Conservation (phyloP, 139 green algal genomes). For the Micractinium conductrix region DNA sequence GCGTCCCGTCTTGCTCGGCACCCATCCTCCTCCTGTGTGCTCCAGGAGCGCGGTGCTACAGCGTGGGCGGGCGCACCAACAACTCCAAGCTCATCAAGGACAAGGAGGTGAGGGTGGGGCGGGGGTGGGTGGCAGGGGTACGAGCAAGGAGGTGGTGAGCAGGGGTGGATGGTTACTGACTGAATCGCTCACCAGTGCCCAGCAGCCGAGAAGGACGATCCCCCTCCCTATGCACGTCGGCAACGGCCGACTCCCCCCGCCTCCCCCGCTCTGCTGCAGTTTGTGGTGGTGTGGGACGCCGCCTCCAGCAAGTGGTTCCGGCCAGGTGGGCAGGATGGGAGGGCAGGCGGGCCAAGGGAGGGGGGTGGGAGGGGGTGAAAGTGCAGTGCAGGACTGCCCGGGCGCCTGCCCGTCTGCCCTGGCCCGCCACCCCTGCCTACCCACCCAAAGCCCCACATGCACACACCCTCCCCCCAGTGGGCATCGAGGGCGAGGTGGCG, state of each 20-base stretch:
- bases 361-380: neutral
- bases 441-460: neutral
- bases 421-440: neutral
- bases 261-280: too few relatives aligned
- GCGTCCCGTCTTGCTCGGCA: too few relatives aligned
- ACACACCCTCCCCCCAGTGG: neutral
- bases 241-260: too few relatives aligned
- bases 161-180: too few relatives aligned
- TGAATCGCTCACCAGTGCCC: too few relatives aligned
- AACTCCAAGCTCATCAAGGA: conserved; percentile 22
- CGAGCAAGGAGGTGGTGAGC: too few relatives aligned
- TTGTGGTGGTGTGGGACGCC: conserved; percentile 15
- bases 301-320: conserved; percentile 1
- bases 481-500: neutral
- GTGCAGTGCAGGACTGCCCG: neutral
- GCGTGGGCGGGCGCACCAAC: conserved; percentile 8
- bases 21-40: too few relatives aligned
- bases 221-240: too few relatives aligned
- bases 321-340: neutral
- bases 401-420: neutral
- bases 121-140: too few relatives aligned
- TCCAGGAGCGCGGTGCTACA: conserved; percentile 35
- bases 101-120: conserved; percentile 20
- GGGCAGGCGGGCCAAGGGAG: neutral
- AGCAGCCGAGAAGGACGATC: too few relatives aligned